Conservation (phyloP, 176 grass and related monocot genomes). For the Oryza meridionalis region DNA sequence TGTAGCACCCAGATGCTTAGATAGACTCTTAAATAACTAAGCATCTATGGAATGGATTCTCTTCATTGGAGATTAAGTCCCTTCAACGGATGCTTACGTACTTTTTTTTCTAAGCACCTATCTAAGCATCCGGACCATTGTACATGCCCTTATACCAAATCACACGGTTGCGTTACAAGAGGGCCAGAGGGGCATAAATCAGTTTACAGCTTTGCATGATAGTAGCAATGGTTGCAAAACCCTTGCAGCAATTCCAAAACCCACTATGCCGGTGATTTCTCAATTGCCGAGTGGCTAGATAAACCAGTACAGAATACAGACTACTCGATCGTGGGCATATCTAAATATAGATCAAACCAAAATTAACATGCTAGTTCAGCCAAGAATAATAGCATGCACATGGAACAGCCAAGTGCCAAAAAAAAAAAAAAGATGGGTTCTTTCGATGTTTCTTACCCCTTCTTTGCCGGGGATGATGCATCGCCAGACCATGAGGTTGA, state of each 20-base stretch:
- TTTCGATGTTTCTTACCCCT: constrained; percentile 56
- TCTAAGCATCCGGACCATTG: too few relatives aligned
- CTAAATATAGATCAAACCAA: not conserved
- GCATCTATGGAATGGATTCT: too few relatives aligned
- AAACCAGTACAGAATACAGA: not conserved
- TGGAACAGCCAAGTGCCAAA: not conserved
- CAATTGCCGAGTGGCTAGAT: not conserved
- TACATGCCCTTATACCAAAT: not conserved
- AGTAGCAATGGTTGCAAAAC: not conserved
- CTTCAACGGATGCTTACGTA: too few relatives aligned
- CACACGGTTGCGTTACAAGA: not conserved
- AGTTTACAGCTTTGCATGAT: not conserved
- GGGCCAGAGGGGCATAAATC: not conserved
- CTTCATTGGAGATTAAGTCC: too few relatives aligned
- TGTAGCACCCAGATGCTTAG: too few relatives aligned
- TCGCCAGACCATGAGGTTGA: constrained; percentile 82
- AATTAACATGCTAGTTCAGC: not conserved
- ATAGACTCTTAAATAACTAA: too few relatives aligned
- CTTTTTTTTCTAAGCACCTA: too few relatives aligned
- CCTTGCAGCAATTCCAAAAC: constrained; percentile 20
- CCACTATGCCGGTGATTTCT: not conserved
- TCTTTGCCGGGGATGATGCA: constrained; percentile 81
- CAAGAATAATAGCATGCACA: not conserved
- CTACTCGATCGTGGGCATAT: not conserved
- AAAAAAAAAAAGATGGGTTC: not conserved